Evolutionary conservation across 2,329 filamentous ascomycete genomes (phyloP), one percentile per base, ranked within the genome.

Genomic region (Aspergillus fumigatus): DNA sequence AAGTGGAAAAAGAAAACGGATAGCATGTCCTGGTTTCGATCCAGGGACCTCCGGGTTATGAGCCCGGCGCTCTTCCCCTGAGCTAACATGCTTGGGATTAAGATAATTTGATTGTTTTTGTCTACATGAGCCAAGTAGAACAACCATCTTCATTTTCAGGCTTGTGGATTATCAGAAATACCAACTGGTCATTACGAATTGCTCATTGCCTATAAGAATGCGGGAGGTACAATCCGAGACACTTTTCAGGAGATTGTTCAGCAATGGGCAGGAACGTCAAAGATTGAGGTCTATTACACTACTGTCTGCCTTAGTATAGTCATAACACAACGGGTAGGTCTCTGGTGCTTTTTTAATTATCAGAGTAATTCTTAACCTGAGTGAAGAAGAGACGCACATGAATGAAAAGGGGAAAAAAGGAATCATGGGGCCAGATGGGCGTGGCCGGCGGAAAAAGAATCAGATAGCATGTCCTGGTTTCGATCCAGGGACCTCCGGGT

Each of bases 61-160:
- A 75, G 72, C 72, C 72, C 72, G 72, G 72, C 71, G 73, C 72
- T 72, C 71, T 74, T 72, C 72, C 72, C 63, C 72, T 75, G 71
- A 73, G 67, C 70, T 68, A 73, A 67, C 66, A 70, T 71, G 70
- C 70, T 71, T 43, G 14, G 11, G 32, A 35, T 14, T 35, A 17
- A 14, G 4, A 17, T 17, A 3, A 0, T 1, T 35, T 2, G 1
- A 1, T 2, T 14, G 5, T 3, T 35, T 35, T 3, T 35, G 4
- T 0, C 4, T 35, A 35, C 6, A 35, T 35, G 2, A 17, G 4
- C 4, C 11, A 6, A 4, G 0, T 11, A 17, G 4, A 17, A 0
- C 0, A 4, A 6, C 14, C 29, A 14, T 32, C 29, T 1, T 17
- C 4, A 14, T 35, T 6, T 7, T 17, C 1, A 4, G 17, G 11